Percentiles rank a stretch among this genome's conserved stretches.
Evolutionary conservation across 2,329 filamentous ascomycete genomes (phyloP).

Genomic region (Nemania diffusa): DNA sequence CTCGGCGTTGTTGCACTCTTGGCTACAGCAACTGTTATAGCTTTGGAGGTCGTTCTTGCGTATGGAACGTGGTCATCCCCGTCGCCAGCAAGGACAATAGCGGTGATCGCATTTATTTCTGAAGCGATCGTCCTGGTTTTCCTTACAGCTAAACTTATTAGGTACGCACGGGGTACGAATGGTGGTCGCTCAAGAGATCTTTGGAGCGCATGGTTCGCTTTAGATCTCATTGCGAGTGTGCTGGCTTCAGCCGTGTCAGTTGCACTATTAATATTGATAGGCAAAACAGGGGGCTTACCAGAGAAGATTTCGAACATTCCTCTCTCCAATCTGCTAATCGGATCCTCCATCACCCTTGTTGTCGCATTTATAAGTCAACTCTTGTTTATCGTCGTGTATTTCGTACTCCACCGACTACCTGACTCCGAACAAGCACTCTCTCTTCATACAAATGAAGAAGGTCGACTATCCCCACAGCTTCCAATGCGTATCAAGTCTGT

Average conservation of each 20-base stretch:
- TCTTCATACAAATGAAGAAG: slow-evolving; percentile 50
- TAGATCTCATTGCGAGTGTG: slow-evolving; percentile 52
- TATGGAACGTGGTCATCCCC: slow-evolving; percentile 46
- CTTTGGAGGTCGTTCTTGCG: slow-evolving; percentile 55
- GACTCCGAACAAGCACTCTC: slow-evolving; percentile 45
- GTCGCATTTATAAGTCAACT: slow-evolving; percentile 60
- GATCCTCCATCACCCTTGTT: slow-evolving; percentile 57
- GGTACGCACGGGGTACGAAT: slow-evolving; percentile 45
- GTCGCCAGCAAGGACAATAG: slow-evolving; percentile 50
- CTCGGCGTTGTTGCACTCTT: slow-evolving; percentile 53
- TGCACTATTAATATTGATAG: slow-evolving; percentile 54
- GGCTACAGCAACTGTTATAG: slow-evolving; percentile 54
- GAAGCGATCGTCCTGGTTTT: slow-evolving; percentile 53
- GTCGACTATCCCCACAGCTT: slow-evolving; percentile 43
- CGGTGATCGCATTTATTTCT: slow-evolving; percentile 53
- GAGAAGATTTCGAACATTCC: slow-evolving; percentile 50
- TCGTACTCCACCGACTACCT: slow-evolving; percentile 53
- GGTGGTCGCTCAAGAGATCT: slow-evolving; percentile 40
- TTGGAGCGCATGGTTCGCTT: slow-evolving; percentile 51
- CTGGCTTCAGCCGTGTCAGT: slow-evolving; percentile 59
- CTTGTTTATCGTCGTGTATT: slow-evolving; percentile 59
- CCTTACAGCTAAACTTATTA: slow-evolving; percentile 49
- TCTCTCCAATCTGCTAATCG: slow-evolving; percentile 54
- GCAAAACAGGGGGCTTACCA: slow-evolving; percentile 47
- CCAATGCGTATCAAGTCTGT: slow-evolving; percentile 61